Conservation (phyloP, 2,329 filamentous ascomycete genomes). For the Truncatella angustata region DNA sequence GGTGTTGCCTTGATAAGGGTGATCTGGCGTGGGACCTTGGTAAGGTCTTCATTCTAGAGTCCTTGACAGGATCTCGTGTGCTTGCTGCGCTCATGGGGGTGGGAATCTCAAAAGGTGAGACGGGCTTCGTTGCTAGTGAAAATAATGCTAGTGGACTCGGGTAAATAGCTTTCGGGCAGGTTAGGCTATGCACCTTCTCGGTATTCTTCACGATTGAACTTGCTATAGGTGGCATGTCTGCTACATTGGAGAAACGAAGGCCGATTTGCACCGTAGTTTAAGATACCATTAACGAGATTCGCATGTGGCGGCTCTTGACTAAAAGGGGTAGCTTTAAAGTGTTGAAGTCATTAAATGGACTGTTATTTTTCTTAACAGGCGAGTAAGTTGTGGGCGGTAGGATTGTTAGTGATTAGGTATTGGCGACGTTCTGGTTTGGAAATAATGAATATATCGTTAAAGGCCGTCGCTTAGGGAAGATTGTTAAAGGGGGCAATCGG, state of each 20-base stretch:
- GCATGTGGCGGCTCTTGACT: constrained; percentile 46
- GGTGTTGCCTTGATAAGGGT: constrained; percentile 31
- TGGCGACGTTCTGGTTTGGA: constrained; percentile 28
- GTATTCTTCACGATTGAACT: constrained; percentile 29
- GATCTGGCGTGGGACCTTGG: constrained; percentile 9
- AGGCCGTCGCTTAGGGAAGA: constrained; percentile 20
- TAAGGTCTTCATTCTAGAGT: constrained; percentile 28
- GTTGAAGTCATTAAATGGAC: constrained; percentile 19
- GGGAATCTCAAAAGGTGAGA: constrained; percentile 16
- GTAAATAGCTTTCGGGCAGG: constrained; percentile 28
- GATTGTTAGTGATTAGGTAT: constrained; percentile 34
- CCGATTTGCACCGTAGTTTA: constrained; percentile 71
- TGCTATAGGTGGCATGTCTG: constrained; percentile 43
- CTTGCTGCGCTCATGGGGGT: constrained; percentile 1
- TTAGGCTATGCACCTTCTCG: constrained; percentile 37
- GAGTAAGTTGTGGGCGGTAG: constrained; percentile 50
- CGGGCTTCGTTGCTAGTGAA: constrained; percentile 18
- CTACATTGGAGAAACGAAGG: constrained; percentile 61
- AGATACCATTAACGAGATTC: constrained; percentile 63
- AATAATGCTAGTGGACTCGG: constrained; percentile 30
- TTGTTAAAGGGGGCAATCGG: constrained; percentile 20
- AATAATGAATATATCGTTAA: constrained; percentile 39
- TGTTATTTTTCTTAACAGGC: constrained; percentile 18
- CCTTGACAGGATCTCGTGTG: constrained; percentile 13
- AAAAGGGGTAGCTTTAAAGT: constrained; percentile 42